phyloP scores from a whole-genome alignment of 1,284 basidiomycete genomes.

The Ceratobasidium sp. region DNA sequence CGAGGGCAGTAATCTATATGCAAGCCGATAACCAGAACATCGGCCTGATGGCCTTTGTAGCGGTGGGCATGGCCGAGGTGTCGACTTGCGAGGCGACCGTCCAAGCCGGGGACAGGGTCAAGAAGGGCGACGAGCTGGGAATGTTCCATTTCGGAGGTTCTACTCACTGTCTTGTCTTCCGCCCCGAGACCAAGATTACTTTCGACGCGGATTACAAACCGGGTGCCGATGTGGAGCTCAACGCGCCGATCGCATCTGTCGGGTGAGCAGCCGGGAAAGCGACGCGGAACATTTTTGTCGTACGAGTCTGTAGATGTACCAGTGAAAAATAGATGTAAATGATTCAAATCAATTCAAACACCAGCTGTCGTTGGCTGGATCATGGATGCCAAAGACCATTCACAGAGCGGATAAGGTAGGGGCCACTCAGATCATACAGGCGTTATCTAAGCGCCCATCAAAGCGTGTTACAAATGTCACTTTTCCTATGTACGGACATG shows the following conservation, averaged over 20 bases:
- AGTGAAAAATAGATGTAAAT: too few species aligned
- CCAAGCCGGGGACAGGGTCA: slow-evolving; percentile 53
- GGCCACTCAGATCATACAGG: not conserved
- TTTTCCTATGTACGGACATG: not conserved
- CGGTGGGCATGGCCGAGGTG: slow-evolving; percentile 68
- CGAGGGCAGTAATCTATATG: slow-evolving; percentile 68
- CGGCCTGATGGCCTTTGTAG: slow-evolving; percentile 65
- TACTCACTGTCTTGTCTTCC: slow-evolving; percentile 44
- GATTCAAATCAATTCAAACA: too few species aligned
- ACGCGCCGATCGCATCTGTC: slow-evolving; percentile 14
- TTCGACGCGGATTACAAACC: not conserved
- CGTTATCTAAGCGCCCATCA: not conserved
- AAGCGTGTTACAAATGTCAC: not conserved
- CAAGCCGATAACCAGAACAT: slow-evolving; percentile 64
- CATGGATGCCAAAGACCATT: too few species aligned
- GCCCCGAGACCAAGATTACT: slow-evolving; percentile 30
- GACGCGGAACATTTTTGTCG: too few species aligned
- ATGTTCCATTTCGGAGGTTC: slow-evolving; percentile 47
- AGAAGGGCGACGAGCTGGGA: slow-evolving; percentile 41
- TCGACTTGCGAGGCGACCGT: slow-evolving; percentile 64
- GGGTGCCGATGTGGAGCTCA: not conserved
- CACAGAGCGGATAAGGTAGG: not conserved
- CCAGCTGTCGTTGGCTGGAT: too few species aligned
- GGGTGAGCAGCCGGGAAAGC: not conserved
- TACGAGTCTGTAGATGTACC: too few species aligned